Conservation (phyloP, 129 eudicot genomes). For the Saussurea involucrata region DNA sequence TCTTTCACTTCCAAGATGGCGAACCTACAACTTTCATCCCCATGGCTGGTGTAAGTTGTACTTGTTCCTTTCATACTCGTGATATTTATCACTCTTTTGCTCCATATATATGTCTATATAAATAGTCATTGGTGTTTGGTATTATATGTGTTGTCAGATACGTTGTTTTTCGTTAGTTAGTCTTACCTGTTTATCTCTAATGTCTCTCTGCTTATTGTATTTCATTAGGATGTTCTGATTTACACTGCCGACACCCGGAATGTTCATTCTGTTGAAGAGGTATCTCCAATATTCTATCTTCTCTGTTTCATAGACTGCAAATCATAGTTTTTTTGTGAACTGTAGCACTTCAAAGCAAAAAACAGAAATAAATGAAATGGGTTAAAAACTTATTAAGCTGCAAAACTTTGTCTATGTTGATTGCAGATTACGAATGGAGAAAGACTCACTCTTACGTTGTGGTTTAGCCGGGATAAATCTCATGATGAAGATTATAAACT, state of each 20-base stretch:
- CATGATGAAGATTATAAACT: slow-evolving; percentile 89
- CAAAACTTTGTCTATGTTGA: slow-evolving; percentile 4
- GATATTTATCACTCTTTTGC: background rate
- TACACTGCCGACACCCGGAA: slow-evolving; percentile 86
- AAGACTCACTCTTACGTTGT: slow-evolving; percentile 79
- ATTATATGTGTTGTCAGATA: background rate
- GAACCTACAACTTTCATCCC: slow-evolving; percentile 68
- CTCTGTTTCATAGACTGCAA: background rate
- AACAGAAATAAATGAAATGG: background rate
- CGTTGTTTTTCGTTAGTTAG: background rate
- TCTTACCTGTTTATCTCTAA: background rate
- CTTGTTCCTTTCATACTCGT: background rate
- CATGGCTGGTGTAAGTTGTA: slow-evolving; percentile 78
- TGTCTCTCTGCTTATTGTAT: background rate
- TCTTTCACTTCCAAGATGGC: slow-evolving; percentile 90
- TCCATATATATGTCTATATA: background rate
- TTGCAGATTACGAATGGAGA: slow-evolving; percentile 79
- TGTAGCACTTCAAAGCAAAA: background rate
- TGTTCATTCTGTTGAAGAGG: slow-evolving; percentile 86
- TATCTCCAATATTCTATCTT: slow-evolving; percentile 17
- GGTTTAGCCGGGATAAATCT: slow-evolving; percentile 80
- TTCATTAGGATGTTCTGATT: slow-evolving; percentile 61
- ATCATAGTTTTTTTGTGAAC: background rate
- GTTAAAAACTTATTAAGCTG: background rate
- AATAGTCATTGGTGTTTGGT: background rate